phyloP scores from a whole-genome alignment of 192 early-diverging fungal species.

The Cetraspora pellucida region DNA sequence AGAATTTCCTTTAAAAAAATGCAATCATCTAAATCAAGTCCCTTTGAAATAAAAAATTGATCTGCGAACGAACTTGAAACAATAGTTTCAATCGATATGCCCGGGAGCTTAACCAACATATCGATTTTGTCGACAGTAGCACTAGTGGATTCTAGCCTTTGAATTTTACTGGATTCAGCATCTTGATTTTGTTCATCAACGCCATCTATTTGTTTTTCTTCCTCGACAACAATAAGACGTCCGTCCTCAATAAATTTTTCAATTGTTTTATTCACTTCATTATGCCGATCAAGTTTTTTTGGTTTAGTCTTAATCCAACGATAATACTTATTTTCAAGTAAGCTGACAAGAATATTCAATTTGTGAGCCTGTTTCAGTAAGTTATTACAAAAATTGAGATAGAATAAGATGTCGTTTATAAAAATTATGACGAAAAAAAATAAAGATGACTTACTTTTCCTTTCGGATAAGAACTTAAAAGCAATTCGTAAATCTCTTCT shows the following conservation, averaged over 20 bases:
- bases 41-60: not conserved
- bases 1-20: not conserved
- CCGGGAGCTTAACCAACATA: not conserved
- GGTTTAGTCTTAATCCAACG: constrained; percentile 28
- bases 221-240: not conserved
- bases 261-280: not conserved
- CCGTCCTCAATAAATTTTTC: not conserved
- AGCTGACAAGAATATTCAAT: not conserved
- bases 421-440: not conserved
- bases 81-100: not conserved
- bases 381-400: not conserved
- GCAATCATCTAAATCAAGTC: not conserved
- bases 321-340: constrained; percentile 1
- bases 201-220: not conserved
- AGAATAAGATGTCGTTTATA: not conserved
- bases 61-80: not conserved
- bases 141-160: not conserved
- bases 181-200: not conserved
- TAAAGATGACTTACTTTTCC: not conserved
- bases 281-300: not conserved
- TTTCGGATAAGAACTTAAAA: not conserved
- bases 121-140: not conserved
- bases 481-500: constrained; percentile 18
- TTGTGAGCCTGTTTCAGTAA: not conserved
- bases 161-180: not conserved